Base-by-base conservation (phyloP, 495 filamentous ascomycete genomes). In the Penicillium soppii region DNA sequence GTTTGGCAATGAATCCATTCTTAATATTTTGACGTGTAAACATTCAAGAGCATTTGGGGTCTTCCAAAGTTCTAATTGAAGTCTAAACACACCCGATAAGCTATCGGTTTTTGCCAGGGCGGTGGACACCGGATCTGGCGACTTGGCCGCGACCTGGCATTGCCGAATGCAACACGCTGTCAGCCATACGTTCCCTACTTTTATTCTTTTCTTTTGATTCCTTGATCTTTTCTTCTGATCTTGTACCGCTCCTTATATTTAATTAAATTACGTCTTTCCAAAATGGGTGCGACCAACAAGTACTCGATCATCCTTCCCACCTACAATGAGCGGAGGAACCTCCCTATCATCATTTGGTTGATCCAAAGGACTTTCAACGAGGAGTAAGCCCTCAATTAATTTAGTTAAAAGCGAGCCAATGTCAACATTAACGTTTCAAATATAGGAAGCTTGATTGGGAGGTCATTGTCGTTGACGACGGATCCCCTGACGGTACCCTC, bases 301-400 rank as follows among this genome's bases (percentile, higher is more conserved):
- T 98, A 96, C 81, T 92, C 92, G 54, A 87, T 97, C 69, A 91
- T 97, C 67, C 83, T 98, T 50, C 94, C 94, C 35, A 98, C 94
- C 54, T 98, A 96, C 81, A 97, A 98, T 63, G 95, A 98, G 79
- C 90, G 94, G 67, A 84, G 82, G 58, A 98, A 98, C 78, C 83
- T 98, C 61, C 94, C 95, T 62, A 91, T 97, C 63, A 91, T 97
- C 69, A 83, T 83, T 66, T 97, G 90, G 89, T 82, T 97, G 58
- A 83, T 98, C 54, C 87, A 92, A 71, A 83, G 81, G 67, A 96
- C 86, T 51, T 97, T 98, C 73, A 88, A 83, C 36, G 84, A 95
- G 65, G 80, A 92, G 73, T 74, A 47, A 53, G 57, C 12, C 23
- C 22, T 6, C 1, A 22, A 20, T 37, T 29, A 9, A 26, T 22